Evolutionary conservation across 352 stramenopile species (phyloP), one percentile per base, ranked within the genome.

Genomic region (Sclerospora graminicola): DNA sequence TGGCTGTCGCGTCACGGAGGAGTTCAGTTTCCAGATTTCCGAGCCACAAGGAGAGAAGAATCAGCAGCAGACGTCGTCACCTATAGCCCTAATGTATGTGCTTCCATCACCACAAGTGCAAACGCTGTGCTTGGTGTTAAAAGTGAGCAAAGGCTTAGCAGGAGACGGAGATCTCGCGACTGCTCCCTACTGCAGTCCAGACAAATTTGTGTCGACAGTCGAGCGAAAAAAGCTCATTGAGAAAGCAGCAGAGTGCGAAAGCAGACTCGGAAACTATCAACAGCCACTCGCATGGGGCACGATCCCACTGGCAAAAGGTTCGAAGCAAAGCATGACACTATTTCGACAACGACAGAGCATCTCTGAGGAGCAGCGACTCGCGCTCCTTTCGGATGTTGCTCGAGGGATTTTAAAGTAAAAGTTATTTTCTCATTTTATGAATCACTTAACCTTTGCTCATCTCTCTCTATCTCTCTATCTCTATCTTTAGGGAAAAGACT

Each of bases 181-280:
- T 1, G 54, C 61, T 3, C 63, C 73, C 19, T 86, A 89, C 35
- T 84, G 66, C 37, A 61, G 46, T 8, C 75, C 78, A 2, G 78
- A 87, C 35, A 80, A 77, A 28, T 69, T 72, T 31, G 24, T 54
- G 1, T 65, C 58, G 0, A 56, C 69, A 18, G 29, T 19, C 2
- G 75, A 87, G 41, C 70, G 80, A 18, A 56, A 74, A 35, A 82
- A 83, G 24, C 39, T 90, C 11, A 32, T 69, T 10, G 75, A 90
- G 0, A 69, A n/a, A 63, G 64, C 63, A 2, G 45, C 28, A 0
- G 72, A 90, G 35, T 68, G 59, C 41, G 42, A 37, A 16, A 43
- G 52, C 2, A 68, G 78, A 6, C 48, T 88, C 1, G 78, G 75
- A 2, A 50, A 54, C 33, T 84, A 78, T 35, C 49, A 57, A 0